Conservation (phyloP, 345 rosid species). For the Populus ilicifolia region DNA sequence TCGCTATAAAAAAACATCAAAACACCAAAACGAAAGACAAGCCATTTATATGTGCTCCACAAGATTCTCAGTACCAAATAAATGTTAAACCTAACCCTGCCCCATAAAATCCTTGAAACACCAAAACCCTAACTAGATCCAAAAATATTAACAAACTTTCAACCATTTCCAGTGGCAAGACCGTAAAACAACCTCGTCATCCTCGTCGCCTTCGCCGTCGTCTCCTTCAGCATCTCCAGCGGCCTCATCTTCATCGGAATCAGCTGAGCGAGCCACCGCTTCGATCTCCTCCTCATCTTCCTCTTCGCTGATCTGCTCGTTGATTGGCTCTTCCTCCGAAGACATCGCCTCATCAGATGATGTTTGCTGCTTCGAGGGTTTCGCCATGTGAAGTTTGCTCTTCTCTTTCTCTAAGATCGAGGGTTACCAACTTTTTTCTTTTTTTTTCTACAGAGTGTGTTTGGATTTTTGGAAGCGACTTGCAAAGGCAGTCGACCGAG, state of each 20-base stretch:
- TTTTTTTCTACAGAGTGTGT: constrained; percentile 2
- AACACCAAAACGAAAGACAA: neutral
- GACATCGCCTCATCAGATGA: constrained; percentile 75
- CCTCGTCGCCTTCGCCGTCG: constrained; percentile 21
- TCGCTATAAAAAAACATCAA: neutral
- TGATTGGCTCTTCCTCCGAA: constrained; percentile 59
- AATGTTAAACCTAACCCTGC: neutral
- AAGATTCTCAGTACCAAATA: neutral
- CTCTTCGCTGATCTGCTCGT: constrained; percentile 63
- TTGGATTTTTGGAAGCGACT: constrained; percentile 8
- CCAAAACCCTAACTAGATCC: constrained; percentile 10
- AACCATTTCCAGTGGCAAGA: neutral
- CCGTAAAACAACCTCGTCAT: constrained; percentile 43
- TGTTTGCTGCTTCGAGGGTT: constrained; percentile 44
- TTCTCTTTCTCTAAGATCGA: constrained; percentile 27
- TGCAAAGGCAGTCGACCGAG: neutral
- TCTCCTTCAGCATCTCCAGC: constrained; percentile 19
- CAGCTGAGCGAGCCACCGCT: constrained; percentile 86
- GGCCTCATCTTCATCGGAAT: constrained; percentile 59
- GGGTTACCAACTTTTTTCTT: constrained; percentile 31
- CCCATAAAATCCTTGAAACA: neutral
- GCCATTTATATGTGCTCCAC: neutral
- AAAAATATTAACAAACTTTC: neutral
- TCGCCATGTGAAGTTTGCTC: constrained; percentile 31
- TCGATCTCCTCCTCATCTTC: constrained; percentile 96